Percentiles rank a stretch among this genome's conserved stretches.
phyloP scores from a whole-genome alignment of 2,329 filamentous ascomycete genomes.

The Proliferodiscus dingleyae region DNA sequence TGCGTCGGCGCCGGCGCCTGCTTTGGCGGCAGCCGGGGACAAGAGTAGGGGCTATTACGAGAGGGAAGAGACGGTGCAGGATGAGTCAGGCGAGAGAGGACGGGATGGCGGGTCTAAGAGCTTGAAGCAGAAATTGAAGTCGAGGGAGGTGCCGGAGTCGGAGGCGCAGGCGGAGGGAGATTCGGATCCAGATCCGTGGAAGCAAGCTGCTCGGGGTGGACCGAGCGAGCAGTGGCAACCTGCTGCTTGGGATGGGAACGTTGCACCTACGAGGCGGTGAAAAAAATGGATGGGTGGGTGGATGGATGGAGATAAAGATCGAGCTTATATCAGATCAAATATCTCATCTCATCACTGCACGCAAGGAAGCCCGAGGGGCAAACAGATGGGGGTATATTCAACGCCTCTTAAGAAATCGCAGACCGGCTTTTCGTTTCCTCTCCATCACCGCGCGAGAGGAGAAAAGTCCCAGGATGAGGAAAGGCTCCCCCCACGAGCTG shows the following conservation, averaged over 20 bases:
- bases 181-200: constrained; percentile 62
- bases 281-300: too few relatives aligned
- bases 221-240: constrained; percentile 52
- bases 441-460: too few relatives aligned
- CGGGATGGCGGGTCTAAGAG: background rate
- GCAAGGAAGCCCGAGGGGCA: too few relatives aligned
- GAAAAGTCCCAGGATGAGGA: too few relatives aligned
- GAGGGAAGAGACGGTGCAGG: background rate
- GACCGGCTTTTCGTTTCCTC: too few relatives aligned
- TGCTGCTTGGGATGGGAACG: constrained; percentile 45
- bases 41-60: background rate
- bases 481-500: too few relatives aligned
- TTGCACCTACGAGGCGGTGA: constrained; percentile 6
- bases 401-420: too few relatives aligned
- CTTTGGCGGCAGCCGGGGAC: constrained; percentile 20
- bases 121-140: background rate
- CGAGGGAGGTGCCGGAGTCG: too few relatives aligned
- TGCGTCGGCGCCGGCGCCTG: constrained; percentile 24
- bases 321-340: too few relatives aligned
- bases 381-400: too few relatives aligned
- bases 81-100: constrained; percentile 1
- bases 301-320: too few relatives aligned
- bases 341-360: too few relatives aligned
- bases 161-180: constrained; percentile 19
- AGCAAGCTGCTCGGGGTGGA: constrained; percentile 45